phyloP scores from a whole-genome alignment of 768 basidiomycete genomes.

The Fomitopsis serialis region DNA sequence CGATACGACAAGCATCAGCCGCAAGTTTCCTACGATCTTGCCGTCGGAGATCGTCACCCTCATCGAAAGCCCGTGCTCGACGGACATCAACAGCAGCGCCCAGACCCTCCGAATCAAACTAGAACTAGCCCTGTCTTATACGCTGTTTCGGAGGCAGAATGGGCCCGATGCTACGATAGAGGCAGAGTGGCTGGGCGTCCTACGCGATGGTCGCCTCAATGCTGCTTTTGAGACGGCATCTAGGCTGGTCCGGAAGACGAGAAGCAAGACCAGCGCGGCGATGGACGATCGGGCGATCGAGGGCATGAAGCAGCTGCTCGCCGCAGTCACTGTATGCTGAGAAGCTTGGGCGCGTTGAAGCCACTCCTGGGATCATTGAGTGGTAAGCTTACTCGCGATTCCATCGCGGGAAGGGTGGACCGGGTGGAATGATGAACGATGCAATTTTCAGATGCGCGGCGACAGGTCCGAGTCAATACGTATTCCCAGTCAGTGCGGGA shows the following conservation, averaged over 20 bases:
- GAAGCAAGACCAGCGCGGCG: not conserved
- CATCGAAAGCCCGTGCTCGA: constrained; percentile 5
- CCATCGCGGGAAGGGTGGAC: not conserved
- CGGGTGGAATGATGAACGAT: not conserved
- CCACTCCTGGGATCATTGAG: not conserved
- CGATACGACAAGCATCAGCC: constrained; percentile 4
- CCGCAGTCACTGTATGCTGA: not conserved
- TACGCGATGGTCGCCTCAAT: constrained; percentile 13
- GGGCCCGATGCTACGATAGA: constrained; percentile 8
- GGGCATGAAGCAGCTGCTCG: constrained; percentile 5
- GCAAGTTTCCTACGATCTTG: constrained; percentile 11
- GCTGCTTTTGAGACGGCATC: constrained; percentile 15
- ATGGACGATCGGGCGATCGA: constrained; percentile 3
- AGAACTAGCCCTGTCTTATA: constrained; percentile 23
- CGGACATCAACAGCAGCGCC: constrained; percentile 4
- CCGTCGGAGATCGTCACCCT: constrained; percentile 15
- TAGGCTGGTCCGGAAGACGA: not conserved
- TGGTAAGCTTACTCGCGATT: not conserved
- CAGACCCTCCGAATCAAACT: constrained; percentile 14
- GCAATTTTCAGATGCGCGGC: not conserved
- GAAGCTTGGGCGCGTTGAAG: not conserved
- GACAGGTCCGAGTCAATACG: not conserved
- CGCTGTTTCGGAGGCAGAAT: constrained; percentile 17
- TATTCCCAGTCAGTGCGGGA: too few species aligned
- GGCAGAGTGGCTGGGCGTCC: constrained; percentile 13